A percentile compares a stretch with the other conserved stretches of the same genome.
phyloP scores from a whole-genome alignment of 805 yeast species.

The Yamadazyma sp. region DNA sequence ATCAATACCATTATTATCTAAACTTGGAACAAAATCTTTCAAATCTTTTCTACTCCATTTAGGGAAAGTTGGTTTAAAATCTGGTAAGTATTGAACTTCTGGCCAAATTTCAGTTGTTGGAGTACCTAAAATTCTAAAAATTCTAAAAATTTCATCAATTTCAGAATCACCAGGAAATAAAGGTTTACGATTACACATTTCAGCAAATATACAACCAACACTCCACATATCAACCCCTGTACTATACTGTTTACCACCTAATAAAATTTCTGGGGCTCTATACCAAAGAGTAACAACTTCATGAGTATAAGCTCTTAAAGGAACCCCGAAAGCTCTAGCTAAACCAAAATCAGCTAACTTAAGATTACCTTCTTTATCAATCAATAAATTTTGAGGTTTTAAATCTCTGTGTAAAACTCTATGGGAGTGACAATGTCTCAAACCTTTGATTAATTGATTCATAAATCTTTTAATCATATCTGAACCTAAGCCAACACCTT shows the following conservation, averaged over 20 bases:
- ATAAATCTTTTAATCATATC: slow-evolving; percentile 90
- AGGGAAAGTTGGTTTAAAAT: slow-evolving; percentile 90
- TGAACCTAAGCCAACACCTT: slow-evolving; percentile 84
- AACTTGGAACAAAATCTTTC: slow-evolving; percentile 67
- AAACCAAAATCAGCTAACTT: slow-evolving; percentile 81
- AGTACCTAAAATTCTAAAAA: slow-evolving; percentile 89
- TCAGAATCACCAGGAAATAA: slow-evolving; percentile 97
- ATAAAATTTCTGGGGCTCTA: slow-evolving; percentile 90
- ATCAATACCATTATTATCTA: slow-evolving; percentile 83
- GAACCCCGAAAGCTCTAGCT: slow-evolving; percentile 97
- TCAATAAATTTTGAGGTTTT: slow-evolving; percentile 93
- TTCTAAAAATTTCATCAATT: slow-evolving; percentile 93
- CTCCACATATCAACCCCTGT: slow-evolving; percentile 99
- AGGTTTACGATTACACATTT: slow-evolving; percentile 95
- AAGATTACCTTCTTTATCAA: slow-evolving; percentile 92
- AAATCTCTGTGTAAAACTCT: slow-evolving; percentile 92
- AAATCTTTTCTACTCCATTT: slow-evolving; percentile 79
- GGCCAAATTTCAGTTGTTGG: slow-evolving; percentile 96
- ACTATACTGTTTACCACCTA: slow-evolving; percentile 96
- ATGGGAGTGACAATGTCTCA: slow-evolving; percentile 90
- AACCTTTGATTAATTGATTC: slow-evolving; percentile 88
- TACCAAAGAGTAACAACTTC: slow-evolving; percentile 99
- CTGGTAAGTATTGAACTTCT: slow-evolving; percentile 85
- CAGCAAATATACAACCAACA: slow-evolving; percentile 96
- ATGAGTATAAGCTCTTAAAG: slow-evolving; percentile 93